phyloP scores from a whole-genome alignment of 768 basidiomycete species.

The Phanerodontia chrysosporium region DNA sequence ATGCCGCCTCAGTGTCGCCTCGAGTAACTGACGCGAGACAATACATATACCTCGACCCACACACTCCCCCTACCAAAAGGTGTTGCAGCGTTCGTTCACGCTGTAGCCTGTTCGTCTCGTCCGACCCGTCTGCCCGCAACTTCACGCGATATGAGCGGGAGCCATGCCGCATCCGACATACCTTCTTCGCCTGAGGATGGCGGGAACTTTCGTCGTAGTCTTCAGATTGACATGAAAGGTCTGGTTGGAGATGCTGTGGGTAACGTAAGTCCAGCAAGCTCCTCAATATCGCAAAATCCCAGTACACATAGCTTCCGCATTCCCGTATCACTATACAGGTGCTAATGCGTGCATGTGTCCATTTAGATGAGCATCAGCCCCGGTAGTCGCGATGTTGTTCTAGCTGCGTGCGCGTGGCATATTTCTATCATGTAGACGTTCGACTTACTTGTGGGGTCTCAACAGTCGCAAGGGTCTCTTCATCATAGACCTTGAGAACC shows the following conservation, averaged over 20 bases:
- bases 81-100: too few species aligned
- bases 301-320: constrained; percentile 7
- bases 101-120: too few species aligned
- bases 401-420: constrained; percentile 65
- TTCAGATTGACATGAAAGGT: constrained; percentile 77
- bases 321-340: neutral
- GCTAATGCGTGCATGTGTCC: neutral
- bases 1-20: neutral
- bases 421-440: neutral
- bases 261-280: constrained; percentile 50
- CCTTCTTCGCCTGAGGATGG: constrained; percentile 46
- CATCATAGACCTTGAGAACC: constrained; percentile 90
- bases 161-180: constrained; percentile 8
- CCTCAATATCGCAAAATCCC: neutral
- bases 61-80: too few species aligned
- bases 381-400: constrained; percentile 79
- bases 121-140: too few species aligned
- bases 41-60: too few species aligned
- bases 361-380: constrained; percentile 89
- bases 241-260: constrained; percentile 81
- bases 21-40: neutral
- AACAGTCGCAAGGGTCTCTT: constrained; percentile 81
- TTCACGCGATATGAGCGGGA: neutral
- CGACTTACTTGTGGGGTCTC: neutral
- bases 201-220: constrained; percentile 50